A percentile compares a stretch with the other conserved stretches of the same genome.
These are phyloP conservation scores for Arxiozyma telluris DNA, from an alignment of 1,139 yeast genomes.

Conservation along the genomic window DNA sequence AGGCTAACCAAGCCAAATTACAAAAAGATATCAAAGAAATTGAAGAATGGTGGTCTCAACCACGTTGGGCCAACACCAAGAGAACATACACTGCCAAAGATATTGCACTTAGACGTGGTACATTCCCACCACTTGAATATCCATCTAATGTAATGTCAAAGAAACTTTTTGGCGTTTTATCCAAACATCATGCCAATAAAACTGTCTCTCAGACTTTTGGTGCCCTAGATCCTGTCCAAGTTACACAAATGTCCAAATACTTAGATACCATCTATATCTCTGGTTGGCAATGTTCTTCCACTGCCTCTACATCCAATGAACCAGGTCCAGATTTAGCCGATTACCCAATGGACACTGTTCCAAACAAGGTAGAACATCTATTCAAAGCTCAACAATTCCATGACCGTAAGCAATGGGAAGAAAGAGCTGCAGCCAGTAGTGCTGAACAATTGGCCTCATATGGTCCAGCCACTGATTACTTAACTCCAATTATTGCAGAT, in stretches of 20 bases:
- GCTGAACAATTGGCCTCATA: constrained; percentile 38
- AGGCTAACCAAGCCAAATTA: constrained; percentile 13
- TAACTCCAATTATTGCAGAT: constrained; percentile 93
- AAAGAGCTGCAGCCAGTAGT: constrained; percentile 62
- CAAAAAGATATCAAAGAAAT: constrained; percentile 62
- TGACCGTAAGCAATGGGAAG: constrained; percentile 92
- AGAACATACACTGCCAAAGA: constrained; percentile 86
- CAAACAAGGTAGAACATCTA: constrained; percentile 94
- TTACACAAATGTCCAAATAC: constrained; percentile 93
- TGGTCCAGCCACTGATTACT: constrained; percentile 54
- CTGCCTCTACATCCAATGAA: constrained; percentile 94
- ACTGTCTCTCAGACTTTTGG: constrained; percentile 89
- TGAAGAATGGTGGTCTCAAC: constrained; percentile 83
- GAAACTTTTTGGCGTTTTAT: constrained; percentile 62
- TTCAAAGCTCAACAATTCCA: constrained; percentile 97
- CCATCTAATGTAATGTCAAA: constrained; percentile 79
- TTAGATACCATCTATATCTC: constrained; percentile 88
- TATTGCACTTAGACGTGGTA: constrained; percentile 82
- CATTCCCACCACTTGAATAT: constrained; percentile 50
- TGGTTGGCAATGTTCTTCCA: constrained; percentile 98
- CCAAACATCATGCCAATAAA: constrained; percentile 62
- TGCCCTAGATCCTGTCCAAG: constrained; percentile 93
- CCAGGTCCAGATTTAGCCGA: constrained; percentile 98
- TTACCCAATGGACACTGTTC: constrained; percentile 97
- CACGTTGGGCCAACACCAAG: constrained; percentile 84